Evolutionary conservation across 2,329 filamentous ascomycete species (phyloP), one percentile per base, ranked within the genome.

Genomic region (Ciborinia camelliae): DNA sequence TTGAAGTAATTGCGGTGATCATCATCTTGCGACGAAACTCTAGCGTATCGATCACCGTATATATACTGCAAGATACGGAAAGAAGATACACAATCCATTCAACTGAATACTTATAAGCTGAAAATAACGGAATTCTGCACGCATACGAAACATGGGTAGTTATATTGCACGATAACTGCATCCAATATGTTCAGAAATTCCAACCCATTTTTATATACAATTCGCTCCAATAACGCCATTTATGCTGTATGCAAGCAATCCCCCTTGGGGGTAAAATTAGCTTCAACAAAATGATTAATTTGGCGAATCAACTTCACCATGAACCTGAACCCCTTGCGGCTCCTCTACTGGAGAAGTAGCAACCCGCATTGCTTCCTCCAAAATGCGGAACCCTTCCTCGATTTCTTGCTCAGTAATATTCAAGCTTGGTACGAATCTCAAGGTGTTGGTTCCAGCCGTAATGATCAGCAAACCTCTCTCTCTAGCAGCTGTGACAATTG

Each of bases 391-490:
- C 0, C 91, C 92, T 69, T 89, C 82, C 70, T 87, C 81, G 69
- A 98, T 95, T 82, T 97, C 90, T 32, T 84, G 85, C 71, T 91
- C 87, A 0, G 86, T 89, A 65, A 99, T 90, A 7, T 88, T 87
- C 73, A 99, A 79, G 67, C 91, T 90, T 39, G 95, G 95, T 64
- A 98, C 92, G 72, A 99, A 97, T 55, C 95, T 84, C 71, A 99
- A 79, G 10, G 93, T 97, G 75, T 98, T 97, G 37, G 88, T 92
- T 1, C 95, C 95, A 35, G 92, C 94, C 1, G 92, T 97, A 74
- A 99, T 97, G 66, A 99, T 82, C 66, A 99, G 77, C 73, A 99
- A 77, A 0, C 95, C 95, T 66, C 92, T 84, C 80, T 98, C 92
- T 67, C 95, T 83, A 23, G 93, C 92, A 14, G 92, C 93, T 69